Base-by-base conservation (phyloP, 78 protist species). In the Blattamonas nauphoetae region DNA sequence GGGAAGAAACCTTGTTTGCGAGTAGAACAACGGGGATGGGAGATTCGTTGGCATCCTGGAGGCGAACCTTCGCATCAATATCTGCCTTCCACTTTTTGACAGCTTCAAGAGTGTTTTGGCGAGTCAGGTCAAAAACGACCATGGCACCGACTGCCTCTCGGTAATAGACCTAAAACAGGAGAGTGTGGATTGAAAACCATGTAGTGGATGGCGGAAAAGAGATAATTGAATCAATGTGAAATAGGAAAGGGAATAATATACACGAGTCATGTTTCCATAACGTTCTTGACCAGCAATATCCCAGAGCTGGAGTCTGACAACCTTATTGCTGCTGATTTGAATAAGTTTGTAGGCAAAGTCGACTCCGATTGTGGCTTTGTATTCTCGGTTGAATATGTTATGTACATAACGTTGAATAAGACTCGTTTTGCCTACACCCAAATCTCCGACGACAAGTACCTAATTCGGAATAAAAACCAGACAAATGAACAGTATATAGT, bases 241-340 rank as follows among this genome's bases (percentile, higher is more conserved):
- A 6, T 6, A 46, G 64, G 64, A 5, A 46, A 46, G 6, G 64
- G 6, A 46, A 46, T 21, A 5, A 6, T 21, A 21, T 32, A 86
- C 88, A 4, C 88, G 78, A 32, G 88, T 86, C 88, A 86, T 86
- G 71, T 86, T 86, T 11, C 88, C 88, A 36, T 71, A 86, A 78
- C 88, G 78, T 36, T 86, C 88, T 86, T 86, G 88, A 34, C 88
- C 88, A 34, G 88, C 88, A 86, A 86, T 86, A 86, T 86, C 88
- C 88, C 88, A 86, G 33, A 86, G 82, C 41, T 86, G 88, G 33
- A 86, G 4, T 32, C 88, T 21, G 36, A 86, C 88, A 11, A 46
- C 80, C n/a, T 43, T 32, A 21, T 45, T 46, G 33, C 71, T 35
- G 41, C 41, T 32, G 45, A 86, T 34, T 41, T 86, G 78, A 6